Base-by-base conservation (phyloP, 495 filamentous ascomycete genomes). In the Hypoxylon fragiforme region DNA sequence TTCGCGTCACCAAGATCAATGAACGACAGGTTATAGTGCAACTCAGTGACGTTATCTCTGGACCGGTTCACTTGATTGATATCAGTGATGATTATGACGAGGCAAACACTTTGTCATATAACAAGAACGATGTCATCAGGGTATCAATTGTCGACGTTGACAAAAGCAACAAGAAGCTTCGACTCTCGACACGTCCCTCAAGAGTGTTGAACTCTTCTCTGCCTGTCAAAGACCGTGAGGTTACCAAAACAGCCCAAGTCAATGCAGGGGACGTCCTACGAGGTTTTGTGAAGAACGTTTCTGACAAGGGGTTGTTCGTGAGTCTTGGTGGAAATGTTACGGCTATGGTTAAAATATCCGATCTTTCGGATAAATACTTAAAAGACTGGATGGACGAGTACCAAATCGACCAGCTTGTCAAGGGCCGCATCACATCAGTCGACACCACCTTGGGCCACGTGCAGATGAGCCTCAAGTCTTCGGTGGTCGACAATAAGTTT, bases 381-480 rank as follows among this genome's bases (percentile, higher is more conserved):
- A 97, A 97, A 70, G 90, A 97, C 39, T 98, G 94, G 94, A 95
- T 95, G 73, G 79, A 86, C n/a, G 71, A 81, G 12, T 96, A 90
- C 73, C 81, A 92, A 55, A 71, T 88, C 26, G 89, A 90, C 63
- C 90, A 97, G 69, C 77, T 98, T 13, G 89, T 98, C 20, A 91
- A 86, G 70, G 94, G 90, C 40, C 89, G 89, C 38, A 76, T 98
- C 62, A 83, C 87, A 18, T 68, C 80, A 3, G 79, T 89, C 3
- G 83, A 95, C 53, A 49, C 72, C 8, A 72, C 71, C 45, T 68
- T 84, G n/a, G 81, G 83, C 48, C 88, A 88, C 61, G 62, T 95
- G 34, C 89, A 94, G 66, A 80, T 98, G 79, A 94, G 83, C 58
- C 70, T 98, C 68, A 96, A 92, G 69, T 79, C 83, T 18, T 96